Conservation (phyloP, 2,329 filamentous ascomycete genomes). For the Cytospora paraplurivora region DNA sequence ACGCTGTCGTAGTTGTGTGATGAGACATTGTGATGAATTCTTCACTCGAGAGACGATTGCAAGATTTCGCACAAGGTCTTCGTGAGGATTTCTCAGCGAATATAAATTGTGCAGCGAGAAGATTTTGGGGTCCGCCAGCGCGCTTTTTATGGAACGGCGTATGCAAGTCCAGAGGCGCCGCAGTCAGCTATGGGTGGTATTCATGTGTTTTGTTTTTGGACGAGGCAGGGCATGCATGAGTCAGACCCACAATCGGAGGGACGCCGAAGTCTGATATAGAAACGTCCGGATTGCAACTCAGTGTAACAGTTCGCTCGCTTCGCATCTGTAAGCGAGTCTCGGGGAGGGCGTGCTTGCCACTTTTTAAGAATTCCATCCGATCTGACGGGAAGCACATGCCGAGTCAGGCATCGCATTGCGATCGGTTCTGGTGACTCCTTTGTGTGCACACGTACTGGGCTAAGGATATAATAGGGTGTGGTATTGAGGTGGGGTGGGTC, state of each 20-base stretch:
- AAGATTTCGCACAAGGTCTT: not conserved
- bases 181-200: conserved; percentile 23
- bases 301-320: conserved; percentile 18
- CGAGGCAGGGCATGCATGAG: conserved; percentile 25
- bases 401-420: conserved; percentile 3
- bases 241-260: conserved; percentile 13
- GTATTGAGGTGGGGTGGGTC: conserved; percentile 8
- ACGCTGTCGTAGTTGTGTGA: conserved; percentile 6
- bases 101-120: conserved; percentile 13
- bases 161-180: conserved; percentile 16
- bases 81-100: conserved; percentile 1
- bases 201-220: conserved; percentile 15
- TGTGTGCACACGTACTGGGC: not conserved
- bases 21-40: not conserved
- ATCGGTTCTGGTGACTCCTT: conserved; percentile 9
- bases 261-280: conserved; percentile 12
- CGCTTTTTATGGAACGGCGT: conserved; percentile 29
- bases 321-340: conserved; percentile 10
- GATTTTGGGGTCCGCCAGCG: conserved; percentile 16
- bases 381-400: not conserved
- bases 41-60: not conserved
- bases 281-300: conserved; percentile 18
- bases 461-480: conserved; percentile 10
- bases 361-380: not conserved
- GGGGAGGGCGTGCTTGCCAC: not conserved